Evolutionary conservation across 2,329 filamentous ascomycete species (phyloP).

Genomic region (Aureobasidium pullulans): DNA sequence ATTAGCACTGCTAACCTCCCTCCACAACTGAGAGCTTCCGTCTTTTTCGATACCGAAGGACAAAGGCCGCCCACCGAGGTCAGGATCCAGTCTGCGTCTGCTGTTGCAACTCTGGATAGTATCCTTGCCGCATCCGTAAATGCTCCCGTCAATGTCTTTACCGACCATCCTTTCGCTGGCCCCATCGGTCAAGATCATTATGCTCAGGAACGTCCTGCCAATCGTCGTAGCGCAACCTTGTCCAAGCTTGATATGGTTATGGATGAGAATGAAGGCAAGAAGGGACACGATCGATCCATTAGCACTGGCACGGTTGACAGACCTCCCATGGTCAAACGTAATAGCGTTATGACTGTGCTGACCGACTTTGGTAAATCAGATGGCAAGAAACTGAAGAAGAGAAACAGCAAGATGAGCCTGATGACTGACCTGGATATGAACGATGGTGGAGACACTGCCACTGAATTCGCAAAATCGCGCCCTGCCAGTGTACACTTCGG

Average conservation of each 20-base stretch:
- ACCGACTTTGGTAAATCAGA: constrained; percentile 20
- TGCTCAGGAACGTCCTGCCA: constrained; percentile 36
- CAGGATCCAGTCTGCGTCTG: constrained; percentile 65
- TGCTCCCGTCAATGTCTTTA: constrained; percentile 86
- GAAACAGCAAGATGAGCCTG: constrained; percentile 28
- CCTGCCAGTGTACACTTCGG: constrained; percentile 2
- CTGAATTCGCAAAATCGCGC: neutral
- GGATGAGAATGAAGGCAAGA: neutral
- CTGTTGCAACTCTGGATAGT: constrained; percentile 79
- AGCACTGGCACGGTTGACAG: constrained; percentile 15
- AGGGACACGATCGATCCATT: constrained; percentile 11
- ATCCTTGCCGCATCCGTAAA: constrained; percentile 84
- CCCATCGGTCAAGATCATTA: constrained; percentile 70
- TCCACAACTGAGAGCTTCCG: constrained; percentile 79
- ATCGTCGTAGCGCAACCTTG: constrained; percentile 19
- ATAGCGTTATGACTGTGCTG: constrained; percentile 27
- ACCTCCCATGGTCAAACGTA: constrained; percentile 20
- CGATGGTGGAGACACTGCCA: constrained; percentile 2
- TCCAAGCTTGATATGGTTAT: neutral
- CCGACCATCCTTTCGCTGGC: constrained; percentile 77
- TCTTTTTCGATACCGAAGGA: constrained; percentile 65
- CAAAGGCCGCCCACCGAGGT: constrained; percentile 39
- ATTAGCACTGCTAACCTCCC: constrained; percentile 52
- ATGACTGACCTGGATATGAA: constrained; percentile 20
- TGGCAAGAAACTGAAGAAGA: constrained; percentile 28